Base-by-base conservation (phyloP, 2,329 filamentous ascomycete species). In the Massarina eburnea region DNA sequence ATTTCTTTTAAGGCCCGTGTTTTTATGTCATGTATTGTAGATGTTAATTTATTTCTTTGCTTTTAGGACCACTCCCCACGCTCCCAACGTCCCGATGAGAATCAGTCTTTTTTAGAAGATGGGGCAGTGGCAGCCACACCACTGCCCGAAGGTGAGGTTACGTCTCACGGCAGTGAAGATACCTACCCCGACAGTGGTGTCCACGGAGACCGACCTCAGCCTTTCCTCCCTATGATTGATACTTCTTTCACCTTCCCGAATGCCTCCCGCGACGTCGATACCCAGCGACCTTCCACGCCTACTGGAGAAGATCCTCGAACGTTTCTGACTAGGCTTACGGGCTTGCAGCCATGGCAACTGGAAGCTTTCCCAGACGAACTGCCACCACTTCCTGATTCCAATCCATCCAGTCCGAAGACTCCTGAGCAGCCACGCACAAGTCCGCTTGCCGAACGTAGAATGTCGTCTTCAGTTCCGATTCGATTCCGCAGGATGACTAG, bases 31-130 rank as follows among this genome's bases (percentile, higher is more conserved):
- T 41, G 49, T 41, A 48, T 45, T 45, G 38, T 44, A 49, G 47
- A 46, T 39, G 39, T 43, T 46, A 50, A 50, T 47, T 24, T 38
- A 42, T 40, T 44, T 29, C 17, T 51, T 50, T 48, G 46, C 52
- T 49, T 34, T 54, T 54, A 68, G 64, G 63, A 67, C 54, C 62
- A 45, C 53, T 48, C 55, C 46, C 54, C 59, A 55, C 61, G 58
- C 57, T 53, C 59, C 53, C 56, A 57, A 52, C 53, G 57, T 50
- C 46, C 55, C 39, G 62, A 71, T 66, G 72, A 63, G 64, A 70
- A 62, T 49, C 65, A 76, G 73, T 78, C 80, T 83, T 84, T 84
- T 83, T 83, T 84, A 84, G 81, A 68, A 65, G 73, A 74, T 72
- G 74, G 79, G 80, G 80, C 78, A 78, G 81, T 81, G 79, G 78